A percentile compares a stretch with the other conserved stretches of the same genome.
Evolutionary conservation across 2,329 filamentous ascomycete species (phyloP).

Genomic region (Lizonia empirigonia): DNA sequence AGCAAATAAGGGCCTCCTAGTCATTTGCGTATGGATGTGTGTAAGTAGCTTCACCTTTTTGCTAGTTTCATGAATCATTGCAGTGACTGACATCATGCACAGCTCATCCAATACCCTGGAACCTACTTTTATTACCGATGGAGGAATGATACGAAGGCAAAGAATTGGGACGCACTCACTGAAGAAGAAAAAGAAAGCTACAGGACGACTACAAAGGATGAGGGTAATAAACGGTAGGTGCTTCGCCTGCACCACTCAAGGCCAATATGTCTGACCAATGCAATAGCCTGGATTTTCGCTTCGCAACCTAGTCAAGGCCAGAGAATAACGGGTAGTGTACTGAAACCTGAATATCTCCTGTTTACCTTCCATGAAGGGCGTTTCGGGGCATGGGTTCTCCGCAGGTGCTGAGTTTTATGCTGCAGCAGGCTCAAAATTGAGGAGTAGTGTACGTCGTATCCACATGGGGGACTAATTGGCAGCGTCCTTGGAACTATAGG

Average conservation of each 20-base stretch:
- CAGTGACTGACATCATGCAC: constrained; percentile 25
- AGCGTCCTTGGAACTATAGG: too few species aligned
- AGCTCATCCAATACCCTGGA: constrained; percentile 17
- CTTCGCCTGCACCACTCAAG: not conserved
- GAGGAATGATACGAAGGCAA: constrained; percentile 32
- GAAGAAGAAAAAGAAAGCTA: constrained; percentile 43
- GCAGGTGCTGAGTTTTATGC: not conserved
- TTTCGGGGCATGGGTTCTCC: not conserved
- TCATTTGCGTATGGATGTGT: constrained; percentile 34
- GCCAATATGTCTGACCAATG: not conserved
- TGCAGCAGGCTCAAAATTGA: too few species aligned
- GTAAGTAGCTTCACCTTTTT: constrained; percentile 22
- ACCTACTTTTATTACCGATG: constrained; percentile 37
- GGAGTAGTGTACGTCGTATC: too few species aligned
- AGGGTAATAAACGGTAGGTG: constrained; percentile 41
- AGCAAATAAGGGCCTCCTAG: constrained; percentile 35
- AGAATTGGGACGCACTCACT: constrained; percentile 48
- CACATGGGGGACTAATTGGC: too few species aligned
- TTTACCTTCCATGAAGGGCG: too few species aligned
- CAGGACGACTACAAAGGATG: constrained; percentile 42
- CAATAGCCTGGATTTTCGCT: constrained; percentile 8
- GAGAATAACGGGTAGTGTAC: not conserved
- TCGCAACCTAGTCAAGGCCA: not conserved
- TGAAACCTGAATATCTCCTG: not conserved
- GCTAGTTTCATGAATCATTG: constrained; percentile 17